A percentile compares a stretch with the other conserved stretches of the same genome.
Evolutionary conservation across 2,329 filamentous ascomycete species (phyloP).

Genomic region (Talaromyces verruculosus): DNA sequence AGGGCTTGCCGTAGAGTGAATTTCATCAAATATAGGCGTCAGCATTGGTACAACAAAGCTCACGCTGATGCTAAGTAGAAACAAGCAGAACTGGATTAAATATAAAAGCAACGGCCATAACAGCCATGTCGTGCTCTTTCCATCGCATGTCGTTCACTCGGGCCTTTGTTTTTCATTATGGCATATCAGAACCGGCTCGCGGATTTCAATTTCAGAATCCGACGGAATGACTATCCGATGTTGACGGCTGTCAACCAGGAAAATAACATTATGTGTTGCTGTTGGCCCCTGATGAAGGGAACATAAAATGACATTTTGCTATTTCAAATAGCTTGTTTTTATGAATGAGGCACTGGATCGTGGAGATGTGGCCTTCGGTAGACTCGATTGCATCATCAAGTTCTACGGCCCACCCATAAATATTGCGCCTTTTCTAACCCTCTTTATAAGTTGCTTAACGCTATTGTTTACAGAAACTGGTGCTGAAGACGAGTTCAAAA

Average conservation of each 20-base stretch:
- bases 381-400: background rate
- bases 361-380: background rate
- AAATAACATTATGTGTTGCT: background rate
- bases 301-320: background rate
- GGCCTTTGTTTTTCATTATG: background rate
- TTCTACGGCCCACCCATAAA: background rate
- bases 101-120: background rate
- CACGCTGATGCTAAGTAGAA: background rate
- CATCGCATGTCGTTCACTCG: background rate
- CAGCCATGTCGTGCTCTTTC: background rate
- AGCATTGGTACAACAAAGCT: background rate
- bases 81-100: background rate
- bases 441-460: background rate
- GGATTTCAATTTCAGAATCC: background rate
- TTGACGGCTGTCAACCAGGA: background rate
- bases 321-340: no score
- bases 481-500: background rate
- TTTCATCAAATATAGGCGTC: background rate
- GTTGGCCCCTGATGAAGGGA: no score
- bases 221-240: background rate
- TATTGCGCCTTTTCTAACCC: background rate
- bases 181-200: background rate
- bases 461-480: background rate
- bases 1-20: background rate
- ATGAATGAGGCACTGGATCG: background rate